phyloP scores from a whole-genome alignment of 768 basidiomycete species.

The Rhizopogon salebrosus region DNA sequence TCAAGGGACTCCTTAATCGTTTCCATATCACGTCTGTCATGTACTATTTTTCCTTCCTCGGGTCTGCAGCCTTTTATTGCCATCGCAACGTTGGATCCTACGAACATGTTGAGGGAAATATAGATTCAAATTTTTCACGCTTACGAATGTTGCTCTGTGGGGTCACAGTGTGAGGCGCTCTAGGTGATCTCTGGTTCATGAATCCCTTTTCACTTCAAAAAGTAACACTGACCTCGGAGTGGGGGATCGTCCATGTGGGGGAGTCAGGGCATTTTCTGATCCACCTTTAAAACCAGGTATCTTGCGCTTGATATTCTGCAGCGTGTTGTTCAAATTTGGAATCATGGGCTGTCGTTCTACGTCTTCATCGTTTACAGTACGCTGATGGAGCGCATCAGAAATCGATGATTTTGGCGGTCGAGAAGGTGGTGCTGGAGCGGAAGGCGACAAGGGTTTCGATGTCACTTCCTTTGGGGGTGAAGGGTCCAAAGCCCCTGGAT shows the following conservation, averaged over 20 bases:
- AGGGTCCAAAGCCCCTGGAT: conserved; percentile 20
- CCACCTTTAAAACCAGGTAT: conserved; percentile 8
- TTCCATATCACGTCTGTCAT: conserved; percentile 64
- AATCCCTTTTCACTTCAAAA: background rate
- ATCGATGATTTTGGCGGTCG: background rate
- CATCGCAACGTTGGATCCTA: conserved; percentile 59
- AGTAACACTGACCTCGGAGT: background rate
- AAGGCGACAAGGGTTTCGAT: background rate
- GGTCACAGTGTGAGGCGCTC: conserved; percentile 28
- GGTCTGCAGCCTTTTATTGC: conserved; percentile 69
- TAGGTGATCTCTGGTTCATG: background rate
- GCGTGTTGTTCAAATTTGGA: conserved; percentile 8
- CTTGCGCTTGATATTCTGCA: conserved; percentile 26
- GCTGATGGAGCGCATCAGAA: background rate
- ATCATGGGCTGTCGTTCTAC: background rate
- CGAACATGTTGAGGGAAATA: conserved; percentile 5
- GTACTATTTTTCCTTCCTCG: conserved; percentile 57
- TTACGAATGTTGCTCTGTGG: conserved; percentile 40
- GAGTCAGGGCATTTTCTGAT: conserved; percentile 5
- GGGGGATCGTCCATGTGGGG: background rate
- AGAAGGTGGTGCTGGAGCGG: conserved; percentile 10
- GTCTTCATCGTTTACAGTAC: conserved; percentile 1
- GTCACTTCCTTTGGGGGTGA: background rate
- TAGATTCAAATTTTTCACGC: conserved; percentile 4
- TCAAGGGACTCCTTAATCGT: conserved; percentile 69